Conservation (phyloP, 306 rosid species). For the Amphicarpaea edgeworthii region DNA sequence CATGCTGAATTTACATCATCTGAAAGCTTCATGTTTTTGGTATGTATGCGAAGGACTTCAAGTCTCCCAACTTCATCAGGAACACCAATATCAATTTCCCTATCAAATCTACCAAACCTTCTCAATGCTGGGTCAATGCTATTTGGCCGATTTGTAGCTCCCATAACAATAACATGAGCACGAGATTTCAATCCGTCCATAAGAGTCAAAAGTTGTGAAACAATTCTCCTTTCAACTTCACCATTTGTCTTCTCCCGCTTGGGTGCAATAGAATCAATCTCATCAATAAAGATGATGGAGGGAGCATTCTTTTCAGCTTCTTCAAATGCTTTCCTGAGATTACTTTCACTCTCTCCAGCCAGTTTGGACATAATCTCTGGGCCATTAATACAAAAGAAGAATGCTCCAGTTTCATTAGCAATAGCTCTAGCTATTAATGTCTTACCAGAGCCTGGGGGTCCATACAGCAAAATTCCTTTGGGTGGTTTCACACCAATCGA, state of each 20-base stretch:
- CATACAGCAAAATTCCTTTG: slow-evolving; percentile 72
- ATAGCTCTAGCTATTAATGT: slow-evolving; percentile 72
- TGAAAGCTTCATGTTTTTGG: slow-evolving; percentile 74
- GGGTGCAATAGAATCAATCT: slow-evolving; percentile 75
- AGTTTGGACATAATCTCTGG: slow-evolving; percentile 77
- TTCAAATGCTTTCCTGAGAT: slow-evolving; percentile 73
- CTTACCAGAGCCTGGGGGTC: slow-evolving; percentile 79
- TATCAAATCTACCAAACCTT: slow-evolving; percentile 76
- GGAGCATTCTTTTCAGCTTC: slow-evolving; percentile 78
- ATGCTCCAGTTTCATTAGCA: slow-evolving; percentile 76
- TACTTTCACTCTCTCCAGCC: slow-evolving; percentile 78
- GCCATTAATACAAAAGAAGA: slow-evolving; percentile 74
- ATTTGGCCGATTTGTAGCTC: slow-evolving; percentile 77
- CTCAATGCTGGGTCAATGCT: slow-evolving; percentile 74
- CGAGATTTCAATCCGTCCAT: slow-evolving; percentile 73
- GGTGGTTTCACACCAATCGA: slow-evolving; percentile 81
- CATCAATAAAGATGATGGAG: slow-evolving; percentile 74
- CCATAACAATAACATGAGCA: slow-evolving; percentile 71
- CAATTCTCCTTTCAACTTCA: slow-evolving; percentile 74
- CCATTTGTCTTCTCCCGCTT: slow-evolving; percentile 76
- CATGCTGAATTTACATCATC: slow-evolving; percentile 57
- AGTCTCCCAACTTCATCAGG: slow-evolving; percentile 78
- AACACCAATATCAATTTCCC: slow-evolving; percentile 77
- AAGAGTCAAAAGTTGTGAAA: slow-evolving; percentile 70
- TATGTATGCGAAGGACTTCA: slow-evolving; percentile 76